phyloP scores from a whole-genome alignment of 441 rosid species.

The Raphanus hybrid region DNA sequence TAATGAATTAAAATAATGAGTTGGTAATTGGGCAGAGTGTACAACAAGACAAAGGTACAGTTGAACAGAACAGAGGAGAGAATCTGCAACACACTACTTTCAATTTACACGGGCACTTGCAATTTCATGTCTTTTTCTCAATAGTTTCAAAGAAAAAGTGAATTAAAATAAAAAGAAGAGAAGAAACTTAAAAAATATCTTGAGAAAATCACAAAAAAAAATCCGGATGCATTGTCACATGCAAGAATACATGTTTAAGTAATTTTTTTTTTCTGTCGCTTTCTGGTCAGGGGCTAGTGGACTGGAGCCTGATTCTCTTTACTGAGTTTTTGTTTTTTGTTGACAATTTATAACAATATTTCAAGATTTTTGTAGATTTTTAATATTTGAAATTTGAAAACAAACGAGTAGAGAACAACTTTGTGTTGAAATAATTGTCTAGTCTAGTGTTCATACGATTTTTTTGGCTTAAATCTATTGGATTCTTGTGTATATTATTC shows the following conservation, averaged over 20 bases:
- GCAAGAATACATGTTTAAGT: slow-evolving; percentile 37
- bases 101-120: slow-evolving; percentile 45
- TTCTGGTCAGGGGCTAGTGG: slow-evolving; percentile 43
- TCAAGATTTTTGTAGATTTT: not conserved
- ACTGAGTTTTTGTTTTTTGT: slow-evolving; percentile 15
- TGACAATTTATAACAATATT: slow-evolving; percentile 22
- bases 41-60: slow-evolving; percentile 37
- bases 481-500: slow-evolving; percentile 21
- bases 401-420: slow-evolving; percentile 20
- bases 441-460: slow-evolving; percentile 20
- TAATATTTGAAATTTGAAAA: slow-evolving; percentile 32
- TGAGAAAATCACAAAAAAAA: slow-evolving; percentile 1
- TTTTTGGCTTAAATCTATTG: slow-evolving; percentile 20
- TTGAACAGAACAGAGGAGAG: slow-evolving; percentile 41
- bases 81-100: slow-evolving; percentile 45
- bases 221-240: slow-evolving; percentile 30
- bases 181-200: not conserved
- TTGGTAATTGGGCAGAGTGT: slow-evolving; percentile 40
- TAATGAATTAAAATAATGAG: slow-evolving; percentile 23
- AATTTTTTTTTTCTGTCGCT: slow-evolving; percentile 34
- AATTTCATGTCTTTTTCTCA: slow-evolving; percentile 38
- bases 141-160: slow-evolving; percentile 8
- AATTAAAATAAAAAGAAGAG: slow-evolving; percentile 16
- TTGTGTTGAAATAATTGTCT: slow-evolving; percentile 30
- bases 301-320: slow-evolving; percentile 43